Evolutionary conservation across 2,329 filamentous ascomycete species (phyloP).

Genomic region (Emmonsiellopsis sp.): DNA sequence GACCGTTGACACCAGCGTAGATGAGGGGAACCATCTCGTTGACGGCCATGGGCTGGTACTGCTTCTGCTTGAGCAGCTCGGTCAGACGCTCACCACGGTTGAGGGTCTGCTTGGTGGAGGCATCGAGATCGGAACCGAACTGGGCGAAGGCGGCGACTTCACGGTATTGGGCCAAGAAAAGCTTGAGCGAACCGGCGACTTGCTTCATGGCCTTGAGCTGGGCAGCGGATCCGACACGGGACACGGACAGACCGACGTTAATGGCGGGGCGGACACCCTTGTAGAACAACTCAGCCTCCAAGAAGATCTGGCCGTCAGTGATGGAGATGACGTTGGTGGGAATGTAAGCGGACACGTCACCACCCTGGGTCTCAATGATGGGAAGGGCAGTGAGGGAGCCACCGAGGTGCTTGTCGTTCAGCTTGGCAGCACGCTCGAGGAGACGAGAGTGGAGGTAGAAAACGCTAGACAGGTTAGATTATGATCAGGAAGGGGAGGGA

Average conservation of each 20-base stretch:
- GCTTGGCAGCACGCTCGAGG: conserved; percentile 98
- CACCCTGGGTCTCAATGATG: conserved; percentile 98
- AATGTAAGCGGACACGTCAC: conserved; percentile 99
- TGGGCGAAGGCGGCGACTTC: conserved; percentile 99
- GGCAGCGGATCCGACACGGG: conserved; percentile 97
- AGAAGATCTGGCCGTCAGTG: conserved; percentile 99
- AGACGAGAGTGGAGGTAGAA: conserved; percentile 99
- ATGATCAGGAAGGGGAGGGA: conserved; percentile 3
- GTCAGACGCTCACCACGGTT: conserved; percentile 97
- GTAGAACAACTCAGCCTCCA: conserved; percentile 99
- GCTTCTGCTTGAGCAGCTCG: conserved; percentile 99
- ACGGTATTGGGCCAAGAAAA: conserved; percentile 99
- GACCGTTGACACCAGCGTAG: conserved; percentile 97
- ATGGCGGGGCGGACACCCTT: conserved; percentile 99
- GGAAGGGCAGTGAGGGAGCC: conserved; percentile 96
- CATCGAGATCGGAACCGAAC: conserved; percentile 99
- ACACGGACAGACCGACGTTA: conserved; percentile 99
- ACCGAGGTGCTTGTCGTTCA: conserved; percentile 90
- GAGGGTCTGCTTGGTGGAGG: conserved; percentile 97
- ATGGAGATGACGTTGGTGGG: conserved; percentile 99
- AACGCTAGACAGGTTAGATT: conserved; percentile 44
- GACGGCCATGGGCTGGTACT: conserved; percentile 97
- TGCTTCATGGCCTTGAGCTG: conserved; percentile 99
- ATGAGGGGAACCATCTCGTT: conserved; percentile 99
- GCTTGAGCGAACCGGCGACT: conserved; percentile 98